phyloP scores from a whole-genome alignment of 345 rosid species.

The Pugionium dolabratum region DNA sequence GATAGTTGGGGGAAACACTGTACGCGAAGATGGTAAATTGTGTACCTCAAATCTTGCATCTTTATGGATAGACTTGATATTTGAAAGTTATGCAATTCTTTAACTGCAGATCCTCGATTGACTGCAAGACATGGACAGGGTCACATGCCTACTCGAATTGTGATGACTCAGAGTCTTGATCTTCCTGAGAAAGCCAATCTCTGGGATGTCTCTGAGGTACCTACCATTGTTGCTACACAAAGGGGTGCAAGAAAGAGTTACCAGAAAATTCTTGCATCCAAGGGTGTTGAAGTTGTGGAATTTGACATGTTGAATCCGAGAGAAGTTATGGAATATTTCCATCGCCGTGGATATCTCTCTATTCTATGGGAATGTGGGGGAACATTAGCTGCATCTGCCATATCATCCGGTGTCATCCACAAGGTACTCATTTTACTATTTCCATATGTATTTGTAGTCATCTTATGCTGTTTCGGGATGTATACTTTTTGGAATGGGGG shows the following conservation, averaged over 20 bases:
- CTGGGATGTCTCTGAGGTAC: constrained; percentile 80
- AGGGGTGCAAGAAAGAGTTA: constrained; percentile 88
- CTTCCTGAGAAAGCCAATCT: constrained; percentile 90
- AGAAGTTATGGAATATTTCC: constrained; percentile 95
- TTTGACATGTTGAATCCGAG: constrained; percentile 89
- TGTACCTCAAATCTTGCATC: constrained; percentile 14
- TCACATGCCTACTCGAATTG: constrained; percentile 81
- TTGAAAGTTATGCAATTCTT: constrained; percentile 10
- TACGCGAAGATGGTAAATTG: constrained; percentile 76
- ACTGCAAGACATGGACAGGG: constrained; percentile 93
- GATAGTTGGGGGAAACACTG: constrained; percentile 91
- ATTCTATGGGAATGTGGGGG: constrained; percentile 98
- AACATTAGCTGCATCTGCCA: constrained; percentile 85
- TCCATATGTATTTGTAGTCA: not conserved
- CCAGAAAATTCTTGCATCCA: constrained; percentile 77
- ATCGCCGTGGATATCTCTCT: constrained; percentile 87
- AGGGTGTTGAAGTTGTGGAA: constrained; percentile 96
- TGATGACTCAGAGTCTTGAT: constrained; percentile 76
- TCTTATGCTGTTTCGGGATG: not conserved
- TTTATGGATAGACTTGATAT: not conserved
- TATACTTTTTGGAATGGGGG: not conserved
- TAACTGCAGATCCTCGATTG: constrained; percentile 68
- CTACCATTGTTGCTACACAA: constrained; percentile 86
- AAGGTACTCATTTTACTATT: constrained; percentile 49
- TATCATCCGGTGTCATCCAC: constrained; percentile 84